Evolutionary conservation across 306 rosid species (phyloP), one percentile per base, ranked within the genome.

Genomic region (Lagenaria siceraria): DNA sequence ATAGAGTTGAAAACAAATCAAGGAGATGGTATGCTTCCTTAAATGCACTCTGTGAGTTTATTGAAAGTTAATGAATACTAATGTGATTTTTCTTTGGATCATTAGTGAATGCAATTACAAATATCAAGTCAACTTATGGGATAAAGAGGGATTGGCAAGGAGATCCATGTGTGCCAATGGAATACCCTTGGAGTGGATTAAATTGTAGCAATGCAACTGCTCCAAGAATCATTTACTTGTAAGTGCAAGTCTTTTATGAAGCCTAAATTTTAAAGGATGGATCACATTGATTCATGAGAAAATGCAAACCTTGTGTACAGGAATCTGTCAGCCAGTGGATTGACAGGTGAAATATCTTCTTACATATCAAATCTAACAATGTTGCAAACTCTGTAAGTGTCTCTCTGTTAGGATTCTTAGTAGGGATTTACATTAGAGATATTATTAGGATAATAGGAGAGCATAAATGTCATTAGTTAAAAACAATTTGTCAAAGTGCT

Each of bases 351-450:
- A 55, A 86, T 89, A 63, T 7, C 77, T 59, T 46, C 77, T 18
- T 61, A 62, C 12, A 84, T 89, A 65, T 74, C 87, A 24, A 54
- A 78, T 13, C 88, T 89, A 35, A 17, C 68, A 7, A 71, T 80
- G 90, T 48, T 89, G 27, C 73, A 83, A n/a, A 29, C 62, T 31
- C 70, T 89, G 91, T 89, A 56, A 87, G 94, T 81, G 19, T 75
- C 46, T 75, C 60, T 61, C 42, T 8, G 25, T 63, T 33, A 33
- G 1, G n/a, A 14, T 2, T 31, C 42, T 61, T 61, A 33, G 5
- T 61, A 13, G 9, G 42, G 42, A 31, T 46, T 46, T 29, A 61
- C 33, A 61, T 61, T 29, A 29, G 40, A 31, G 21, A 31, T 60
- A 29, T 31, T 15, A 61, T 15, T 13, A 61, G 68, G 42, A 7